A percentile compares a stretch with the other conserved stretches of the same genome.
Conservation (phyloP, 2,329 filamentous ascomycete species). For the Clathrospora elynae region DNA sequence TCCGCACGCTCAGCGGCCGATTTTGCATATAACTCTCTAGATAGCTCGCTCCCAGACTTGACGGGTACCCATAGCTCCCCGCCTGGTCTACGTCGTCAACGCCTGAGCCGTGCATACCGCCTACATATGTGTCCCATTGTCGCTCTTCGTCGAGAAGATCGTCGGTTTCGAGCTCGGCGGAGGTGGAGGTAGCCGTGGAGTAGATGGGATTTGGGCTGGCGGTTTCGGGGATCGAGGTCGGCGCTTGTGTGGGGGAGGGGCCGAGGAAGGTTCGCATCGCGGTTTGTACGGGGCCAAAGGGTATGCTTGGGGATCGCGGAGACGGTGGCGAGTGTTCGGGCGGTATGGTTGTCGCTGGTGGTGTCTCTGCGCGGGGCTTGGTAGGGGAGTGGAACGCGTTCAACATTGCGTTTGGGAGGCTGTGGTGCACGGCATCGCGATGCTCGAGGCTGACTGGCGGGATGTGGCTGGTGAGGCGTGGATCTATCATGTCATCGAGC, state of each 20-base stretch:
- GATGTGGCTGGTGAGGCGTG: constrained; percentile 29
- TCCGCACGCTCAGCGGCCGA: constrained; percentile 44
- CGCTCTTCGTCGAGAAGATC: constrained; percentile 23
- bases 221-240: constrained; percentile 22
- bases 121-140: constrained; percentile 44
- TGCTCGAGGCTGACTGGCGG: constrained; percentile 22
- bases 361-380: constrained; percentile 23
- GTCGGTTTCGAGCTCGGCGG: constrained; percentile 17
- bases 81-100: constrained; percentile 44
- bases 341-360: constrained; percentile 15
- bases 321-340: constrained; percentile 22
- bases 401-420: constrained; percentile 31
- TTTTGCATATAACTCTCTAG: constrained; percentile 47
- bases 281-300: constrained; percentile 28
- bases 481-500: constrained; percentile 43
- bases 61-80: constrained; percentile 44
- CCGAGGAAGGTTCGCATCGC: constrained; percentile 34
- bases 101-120: constrained; percentile 41
- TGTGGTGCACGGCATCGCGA: constrained; percentile 41
- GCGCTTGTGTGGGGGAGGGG: constrained; percentile 25
- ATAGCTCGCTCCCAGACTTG: constrained; percentile 44
- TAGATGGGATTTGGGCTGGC: constrained; percentile 32
- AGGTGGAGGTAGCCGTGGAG: constrained; percentile 6
- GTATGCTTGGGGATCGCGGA: constrained; percentile 17
- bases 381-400: constrained; percentile 31